Conservation (phyloP, 2,329 filamentous ascomycete species). For the Arthrobotrys pseudoclavata region DNA sequence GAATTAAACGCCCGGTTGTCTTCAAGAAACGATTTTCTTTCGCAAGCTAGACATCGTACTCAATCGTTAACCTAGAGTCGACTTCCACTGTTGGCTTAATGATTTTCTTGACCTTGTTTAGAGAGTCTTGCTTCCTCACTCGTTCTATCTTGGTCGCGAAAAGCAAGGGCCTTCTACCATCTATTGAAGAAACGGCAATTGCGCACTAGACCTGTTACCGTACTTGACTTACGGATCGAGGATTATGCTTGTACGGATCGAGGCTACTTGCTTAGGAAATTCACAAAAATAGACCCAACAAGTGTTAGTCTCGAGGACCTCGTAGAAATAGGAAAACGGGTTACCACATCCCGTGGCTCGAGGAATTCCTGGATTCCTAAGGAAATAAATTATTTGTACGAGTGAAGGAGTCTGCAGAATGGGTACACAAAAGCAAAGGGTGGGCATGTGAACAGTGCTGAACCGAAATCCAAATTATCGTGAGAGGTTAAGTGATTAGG, state of each 20-base stretch:
- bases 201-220: not conserved
- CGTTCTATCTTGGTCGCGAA: too few relatives aligned
- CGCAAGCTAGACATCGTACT: not conserved
- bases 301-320: not conserved
- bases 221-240: not conserved
- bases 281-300: conserved; percentile 13
- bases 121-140: too few relatives aligned
- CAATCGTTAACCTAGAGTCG: not conserved
- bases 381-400: not conserved
- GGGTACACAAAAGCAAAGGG: conserved; percentile 8
- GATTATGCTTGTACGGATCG: conserved; percentile 3
- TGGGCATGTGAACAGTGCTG: conserved; percentile 44
- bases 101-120: too few relatives aligned
- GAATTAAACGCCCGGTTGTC: not conserved
- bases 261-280: conserved; percentile 19
- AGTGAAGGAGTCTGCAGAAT: not conserved
- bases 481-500: conserved; percentile 1
- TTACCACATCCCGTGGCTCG: conserved; percentile 18
- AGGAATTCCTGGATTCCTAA: not conserved
- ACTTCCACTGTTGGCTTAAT: not conserved
- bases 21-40: not conserved
- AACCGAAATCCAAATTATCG: conserved; percentile 32
- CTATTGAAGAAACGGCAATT: not conserved
- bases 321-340: conserved; percentile 11
- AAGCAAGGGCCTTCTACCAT: not conserved